Percentiles rank a stretch among this genome's conserved stretches.
Conservation (phyloP, 805 yeast genomes). For the Yarrowia sp. region DNA sequence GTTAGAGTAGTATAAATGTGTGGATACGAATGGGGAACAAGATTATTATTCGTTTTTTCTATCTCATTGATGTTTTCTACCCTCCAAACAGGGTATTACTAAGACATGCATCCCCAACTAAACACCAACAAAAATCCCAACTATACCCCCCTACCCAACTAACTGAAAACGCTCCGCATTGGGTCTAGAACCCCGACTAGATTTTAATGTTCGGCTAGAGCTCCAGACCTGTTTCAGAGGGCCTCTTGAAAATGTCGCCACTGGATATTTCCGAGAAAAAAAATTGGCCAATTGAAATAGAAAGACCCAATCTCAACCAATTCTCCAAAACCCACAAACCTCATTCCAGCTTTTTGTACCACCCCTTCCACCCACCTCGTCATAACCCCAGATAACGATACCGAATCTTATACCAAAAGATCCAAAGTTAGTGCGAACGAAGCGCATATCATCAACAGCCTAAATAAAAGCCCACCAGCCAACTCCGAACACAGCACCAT, state of each 20-base stretch:
- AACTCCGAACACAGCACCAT: too few species aligned
- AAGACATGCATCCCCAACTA: too few species aligned
- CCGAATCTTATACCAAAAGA: slow-evolving; percentile 3
- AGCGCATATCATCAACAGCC: not conserved
- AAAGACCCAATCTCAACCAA: too few species aligned
- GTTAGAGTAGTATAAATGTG: too few species aligned
- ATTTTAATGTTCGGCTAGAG: not conserved
- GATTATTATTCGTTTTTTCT: too few species aligned
- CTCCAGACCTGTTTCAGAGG: not conserved
- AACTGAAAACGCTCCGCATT: not conserved
- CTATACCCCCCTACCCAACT: too few species aligned
- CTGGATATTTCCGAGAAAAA: not conserved
- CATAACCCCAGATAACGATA: slow-evolving; percentile 13
- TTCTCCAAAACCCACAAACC: too few species aligned
- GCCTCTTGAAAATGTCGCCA: not conserved
- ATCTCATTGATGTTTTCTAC: too few species aligned
- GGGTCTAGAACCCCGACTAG: not conserved
- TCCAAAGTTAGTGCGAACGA: slow-evolving; percentile 1
- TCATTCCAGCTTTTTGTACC: not conserved
- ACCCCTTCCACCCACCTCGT: not conserved
- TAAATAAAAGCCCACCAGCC: not conserved
- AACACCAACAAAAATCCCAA: too few species aligned
- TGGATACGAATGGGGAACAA: too few species aligned
- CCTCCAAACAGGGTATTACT: too few species aligned
- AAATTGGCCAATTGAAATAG: not conserved